A percentile compares a stretch with the other conserved stretches of the same genome.
Conservation (phyloP, 768 basidiomycete genomes). For the Rhodotorula sphaerocarpa region DNA sequence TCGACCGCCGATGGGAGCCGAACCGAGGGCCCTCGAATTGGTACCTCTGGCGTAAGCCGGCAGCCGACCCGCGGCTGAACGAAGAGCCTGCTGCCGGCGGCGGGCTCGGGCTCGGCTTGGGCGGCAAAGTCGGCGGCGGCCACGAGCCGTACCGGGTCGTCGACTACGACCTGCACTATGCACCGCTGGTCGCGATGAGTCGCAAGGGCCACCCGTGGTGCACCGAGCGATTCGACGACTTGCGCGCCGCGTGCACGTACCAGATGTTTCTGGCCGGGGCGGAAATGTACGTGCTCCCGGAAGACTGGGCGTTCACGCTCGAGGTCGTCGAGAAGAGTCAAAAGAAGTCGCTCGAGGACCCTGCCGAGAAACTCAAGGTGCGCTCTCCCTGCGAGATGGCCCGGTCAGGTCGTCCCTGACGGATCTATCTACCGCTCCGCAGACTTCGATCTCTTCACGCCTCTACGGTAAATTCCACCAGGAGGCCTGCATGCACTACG, state of each 20-base stretch:
- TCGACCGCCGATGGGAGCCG: constrained; percentile 36
- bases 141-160: constrained; percentile 34
- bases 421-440: neutral
- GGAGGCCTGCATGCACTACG: constrained; percentile 41
- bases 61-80: constrained; percentile 24
- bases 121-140: constrained; percentile 23
- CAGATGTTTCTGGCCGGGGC: constrained; percentile 40
- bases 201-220: constrained; percentile 40
- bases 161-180: constrained; percentile 39
- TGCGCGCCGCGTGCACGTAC: constrained; percentile 39
- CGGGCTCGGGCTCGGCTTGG: constrained; percentile 28
- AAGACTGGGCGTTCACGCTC: constrained; percentile 38
- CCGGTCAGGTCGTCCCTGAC: neutral
- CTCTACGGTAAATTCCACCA: constrained; percentile 40
- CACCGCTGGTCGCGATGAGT: constrained; percentile 36
- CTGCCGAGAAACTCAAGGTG: constrained; percentile 39
- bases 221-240: constrained; percentile 39
- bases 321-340: constrained; percentile 34
- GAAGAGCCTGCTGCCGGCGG: constrained; percentile 27
- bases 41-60: constrained; percentile 36
- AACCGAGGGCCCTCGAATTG: constrained; percentile 38
- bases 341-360: constrained; percentile 28
- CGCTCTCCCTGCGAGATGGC: neutral
- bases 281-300: constrained; percentile 39
- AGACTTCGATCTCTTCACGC: constrained; percentile 38